Evolutionary conservation across 129 eudicot species (phyloP).

Genomic region (Tagetes patula): DNA sequence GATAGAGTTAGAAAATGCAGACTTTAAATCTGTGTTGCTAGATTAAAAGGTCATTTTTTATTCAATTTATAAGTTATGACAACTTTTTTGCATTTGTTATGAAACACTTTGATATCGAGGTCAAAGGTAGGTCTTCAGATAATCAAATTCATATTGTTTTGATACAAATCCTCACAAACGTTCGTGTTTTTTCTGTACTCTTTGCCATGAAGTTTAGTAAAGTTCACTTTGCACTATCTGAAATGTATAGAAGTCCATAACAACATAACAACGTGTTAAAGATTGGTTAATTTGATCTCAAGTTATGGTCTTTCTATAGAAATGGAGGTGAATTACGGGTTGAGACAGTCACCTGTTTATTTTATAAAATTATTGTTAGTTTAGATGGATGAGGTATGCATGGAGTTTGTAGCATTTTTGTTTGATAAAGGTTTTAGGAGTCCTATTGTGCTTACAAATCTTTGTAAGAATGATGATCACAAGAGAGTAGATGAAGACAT

Average conservation of each 20-base stretch:
- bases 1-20: constrained; percentile 6
- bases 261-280: neutral
- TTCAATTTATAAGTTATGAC: neutral
- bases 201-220: neutral
- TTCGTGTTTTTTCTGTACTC: neutral
- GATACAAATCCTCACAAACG: neutral
- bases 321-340: neutral
- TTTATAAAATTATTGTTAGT: neutral
- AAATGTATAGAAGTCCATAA: constrained; percentile 3
- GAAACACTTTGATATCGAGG: neutral
- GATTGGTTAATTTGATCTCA: neutral
- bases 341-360: neutral
- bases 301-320: neutral
- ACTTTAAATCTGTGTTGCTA: neutral
- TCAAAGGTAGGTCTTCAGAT: neutral
- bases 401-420: neutral
- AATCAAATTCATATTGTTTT: neutral
- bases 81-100: neutral
- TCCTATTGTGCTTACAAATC: neutral
- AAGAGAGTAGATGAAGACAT: neutral
- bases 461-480: neutral
- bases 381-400: constrained; percentile 2
- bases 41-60: neutral
- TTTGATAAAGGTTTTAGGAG: neutral
- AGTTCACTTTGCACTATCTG: neutral